Evolutionary conservation across 2,329 filamentous ascomycete species (phyloP).

Genomic region (Domatiomyces catenatus): DNA sequence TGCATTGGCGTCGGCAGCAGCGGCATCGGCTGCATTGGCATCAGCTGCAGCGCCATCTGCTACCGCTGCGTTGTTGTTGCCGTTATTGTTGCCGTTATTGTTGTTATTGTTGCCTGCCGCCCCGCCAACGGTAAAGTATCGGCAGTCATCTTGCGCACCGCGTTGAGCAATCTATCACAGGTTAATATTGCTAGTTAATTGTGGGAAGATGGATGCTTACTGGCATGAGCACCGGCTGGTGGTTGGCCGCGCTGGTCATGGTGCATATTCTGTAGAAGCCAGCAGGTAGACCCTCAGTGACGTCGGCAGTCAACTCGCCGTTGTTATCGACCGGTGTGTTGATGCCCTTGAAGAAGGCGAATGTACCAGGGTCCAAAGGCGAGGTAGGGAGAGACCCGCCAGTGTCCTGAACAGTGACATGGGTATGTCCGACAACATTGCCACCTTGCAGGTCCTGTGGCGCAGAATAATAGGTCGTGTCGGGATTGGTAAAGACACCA

Average conservation of each 20-base stretch:
- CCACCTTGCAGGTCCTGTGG: slow-evolving; percentile 35
- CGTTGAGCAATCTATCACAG: slow-evolving; percentile 40
- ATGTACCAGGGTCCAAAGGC: slow-evolving; percentile 29
- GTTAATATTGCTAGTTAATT: background rate
- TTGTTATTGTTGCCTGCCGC: slow-evolving; percentile 31
- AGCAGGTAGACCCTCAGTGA: slow-evolving; percentile 43
- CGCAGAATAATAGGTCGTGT: slow-evolving; percentile 39
- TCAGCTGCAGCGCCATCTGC: no score
- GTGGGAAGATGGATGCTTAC: slow-evolving; percentile 7
- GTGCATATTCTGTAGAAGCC: slow-evolving; percentile 53
- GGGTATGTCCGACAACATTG: slow-evolving; percentile 24
- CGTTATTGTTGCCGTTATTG: slow-evolving; percentile 31
- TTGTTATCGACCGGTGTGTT: slow-evolving; percentile 43
- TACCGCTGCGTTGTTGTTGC: slow-evolving; percentile 32
- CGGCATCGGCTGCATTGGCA: slow-evolving; percentile 19
- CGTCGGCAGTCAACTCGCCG: slow-evolving; percentile 38
- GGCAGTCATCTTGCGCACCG: slow-evolving; percentile 51
- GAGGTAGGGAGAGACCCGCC: slow-evolving; percentile 22
- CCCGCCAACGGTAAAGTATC: slow-evolving; percentile 42
- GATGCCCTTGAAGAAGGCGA: slow-evolving; percentile 45
- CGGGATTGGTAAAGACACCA: slow-evolving; percentile 40
- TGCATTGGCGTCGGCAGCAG: background rate
- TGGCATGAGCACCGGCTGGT: slow-evolving; percentile 46
- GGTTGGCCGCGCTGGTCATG: slow-evolving; percentile 48
- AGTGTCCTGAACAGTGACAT: slow-evolving; percentile 37